Evolutionary conservation across 2,329 filamentous ascomycete species (phyloP), one percentile per base, ranked within the genome.

Genomic region (Bipolaris zeicola): DNA sequence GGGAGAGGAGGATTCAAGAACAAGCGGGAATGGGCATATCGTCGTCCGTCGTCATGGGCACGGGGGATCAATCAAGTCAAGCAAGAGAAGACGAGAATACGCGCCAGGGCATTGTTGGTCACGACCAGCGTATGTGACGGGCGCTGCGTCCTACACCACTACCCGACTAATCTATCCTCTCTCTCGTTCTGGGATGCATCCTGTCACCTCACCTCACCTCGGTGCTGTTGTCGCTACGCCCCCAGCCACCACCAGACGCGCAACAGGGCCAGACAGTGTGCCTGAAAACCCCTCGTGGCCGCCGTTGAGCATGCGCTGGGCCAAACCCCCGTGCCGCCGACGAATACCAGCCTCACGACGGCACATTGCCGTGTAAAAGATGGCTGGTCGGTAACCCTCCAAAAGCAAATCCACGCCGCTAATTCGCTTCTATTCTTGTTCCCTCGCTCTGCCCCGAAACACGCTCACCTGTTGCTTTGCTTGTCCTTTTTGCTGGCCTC

Each of bases 261-360:
- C 20, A 20, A 20, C 20, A 20, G 31, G 44, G 22, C 44, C 53
- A 56, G 22, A 49, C 52, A 52, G 52, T 46, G 55, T 52, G 43
- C 41, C 51, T 50, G 47, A 46, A 37, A 34, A 38, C 50, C 33
- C 52, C 49, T 58, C 55, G 58, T 61, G 43, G 51, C 55, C 45
- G 47, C 58, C 55, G 58, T 45, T 54, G 48, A 14, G 44, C 47
- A 49, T 60, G 57, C 54, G 42, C 33, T 26, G n/a, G 42, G 22
- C 50, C 50, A 52, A 46, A 52, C 50, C 45, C 41, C 44, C 33
- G 26, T 34, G 41, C 26, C 36, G 24, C 18, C 45, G 20, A 39
- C 48, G 42, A 55, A 46, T 55, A 26, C 52, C 49, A 56, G 53
- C 53, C 52, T 52, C 41, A 52, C 33, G 7, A n/a, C 52, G 45